These are phyloP conservation scores for Sporothrix sp. DNA, from an alignment of 2,329 filamentous ascomycete genomes.

Conservation along the genomic window DNA sequence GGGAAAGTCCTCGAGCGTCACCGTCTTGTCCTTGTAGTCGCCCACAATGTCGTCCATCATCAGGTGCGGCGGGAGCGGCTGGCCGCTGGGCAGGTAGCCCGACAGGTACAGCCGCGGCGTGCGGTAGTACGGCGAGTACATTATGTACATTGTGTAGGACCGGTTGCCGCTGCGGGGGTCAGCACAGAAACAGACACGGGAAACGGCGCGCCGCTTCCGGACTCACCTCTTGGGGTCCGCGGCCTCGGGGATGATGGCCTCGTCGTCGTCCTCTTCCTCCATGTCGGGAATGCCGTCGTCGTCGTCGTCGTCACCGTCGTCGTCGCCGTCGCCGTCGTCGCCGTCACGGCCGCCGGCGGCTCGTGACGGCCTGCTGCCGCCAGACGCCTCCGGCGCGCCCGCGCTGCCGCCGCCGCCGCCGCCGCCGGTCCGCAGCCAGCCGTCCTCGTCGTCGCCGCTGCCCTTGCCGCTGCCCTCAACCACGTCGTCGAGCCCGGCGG, in stretches of 20 bases:
- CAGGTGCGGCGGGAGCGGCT: slow-evolving; percentile 33
- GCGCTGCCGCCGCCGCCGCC: not conserved
- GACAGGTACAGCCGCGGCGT: slow-evolving; percentile 93
- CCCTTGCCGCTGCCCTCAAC: slow-evolving; percentile 69
- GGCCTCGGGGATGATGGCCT: slow-evolving; percentile 84
- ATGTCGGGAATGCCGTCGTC: slow-evolving; percentile 91
- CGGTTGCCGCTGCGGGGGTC: slow-evolving; percentile 55
- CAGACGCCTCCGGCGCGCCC: not conserved
- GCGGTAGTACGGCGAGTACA: slow-evolving; percentile 93
- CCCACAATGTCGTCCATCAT: slow-evolving; percentile 33
- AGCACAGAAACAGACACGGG: not conserved
- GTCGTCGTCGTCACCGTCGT: slow-evolving; percentile 58
- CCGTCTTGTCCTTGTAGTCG: slow-evolving; percentile 60
- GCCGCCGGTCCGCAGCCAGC: slow-evolving; percentile 84
- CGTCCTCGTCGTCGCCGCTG: slow-evolving; percentile 59
- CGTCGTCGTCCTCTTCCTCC: slow-evolving; percentile 95
- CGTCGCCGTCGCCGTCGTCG: slow-evolving; percentile 49
- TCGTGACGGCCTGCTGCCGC: not conserved
- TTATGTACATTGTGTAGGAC: slow-evolving; percentile 98
- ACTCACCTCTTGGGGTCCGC: slow-evolving; percentile 40
- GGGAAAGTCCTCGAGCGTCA: slow-evolving; percentile 94
- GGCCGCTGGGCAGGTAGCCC: slow-evolving; percentile 70
- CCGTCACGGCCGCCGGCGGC: slow-evolving; percentile 64
- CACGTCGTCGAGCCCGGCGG: slow-evolving; percentile 66
- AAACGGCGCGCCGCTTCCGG: no score